Evolutionary conservation across 2,329 filamentous ascomycete genomes (phyloP).

Genomic region (Fusarium abutilonis): DNA sequence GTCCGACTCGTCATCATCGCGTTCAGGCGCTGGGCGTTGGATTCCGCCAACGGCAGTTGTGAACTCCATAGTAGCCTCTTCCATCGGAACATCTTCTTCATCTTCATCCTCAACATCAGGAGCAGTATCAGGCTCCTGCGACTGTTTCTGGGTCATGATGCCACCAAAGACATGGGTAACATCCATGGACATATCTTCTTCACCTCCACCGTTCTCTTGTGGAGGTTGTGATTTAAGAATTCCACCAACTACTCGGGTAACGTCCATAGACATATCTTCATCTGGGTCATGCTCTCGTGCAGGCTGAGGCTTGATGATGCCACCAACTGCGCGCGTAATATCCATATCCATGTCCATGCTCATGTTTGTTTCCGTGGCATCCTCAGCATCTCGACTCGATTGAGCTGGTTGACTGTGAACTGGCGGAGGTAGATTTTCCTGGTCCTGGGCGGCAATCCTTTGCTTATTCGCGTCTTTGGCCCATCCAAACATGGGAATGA

Average conservation of each 20-base stretch:
- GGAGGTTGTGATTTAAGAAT: conserved; percentile 60
- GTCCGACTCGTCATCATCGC: conserved; percentile 51
- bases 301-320: conserved; percentile 59
- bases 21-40: conserved; percentile 48
- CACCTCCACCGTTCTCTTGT: conserved; percentile 56
- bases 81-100: conserved; percentile 48
- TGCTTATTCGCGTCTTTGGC: conserved; percentile 62
- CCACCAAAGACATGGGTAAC: conserved; percentile 84
- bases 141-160: conserved; percentile 67
- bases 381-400: conserved; percentile 32
- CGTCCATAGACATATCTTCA: conserved; percentile 91
- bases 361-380: conserved; percentile 49
- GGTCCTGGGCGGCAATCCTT: conserved; percentile 49
- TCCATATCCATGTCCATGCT: conserved; percentile 60
- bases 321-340: conserved; percentile 64
- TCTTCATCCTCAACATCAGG: conserved; percentile 45
- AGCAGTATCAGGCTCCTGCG: conserved; percentile 7
- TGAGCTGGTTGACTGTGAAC: conserved; percentile 21
- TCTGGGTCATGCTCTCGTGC: conserved; percentile 58
- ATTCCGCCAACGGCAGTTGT: conserved; percentile 83
- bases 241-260: conserved; percentile 75
- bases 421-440: conserved; percentile 52
- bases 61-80: conserved; percentile 76
- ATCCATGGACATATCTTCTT: conserved; percentile 90
- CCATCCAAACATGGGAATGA: conserved; percentile 82